A percentile compares a stretch with the other conserved stretches of the same genome.
Conservation (phyloP, 169 alveolate species). For the Plasmodium ovale region DNA sequence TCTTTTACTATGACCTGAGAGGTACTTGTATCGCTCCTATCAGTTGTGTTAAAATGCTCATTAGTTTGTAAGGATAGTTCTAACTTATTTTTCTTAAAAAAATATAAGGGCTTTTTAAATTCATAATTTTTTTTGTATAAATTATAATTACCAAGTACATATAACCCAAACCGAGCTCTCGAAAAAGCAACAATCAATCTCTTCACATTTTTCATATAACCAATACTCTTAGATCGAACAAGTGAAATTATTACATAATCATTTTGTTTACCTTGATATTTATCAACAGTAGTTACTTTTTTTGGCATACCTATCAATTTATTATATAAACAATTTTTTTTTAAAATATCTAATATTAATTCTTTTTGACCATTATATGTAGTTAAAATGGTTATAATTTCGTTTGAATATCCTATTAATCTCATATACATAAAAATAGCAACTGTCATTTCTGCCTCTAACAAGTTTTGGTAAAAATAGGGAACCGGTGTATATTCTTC, state of each 20-base stretch:
- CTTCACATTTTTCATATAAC: constrained; percentile 93
- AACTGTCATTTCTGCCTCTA: constrained; percentile 94
- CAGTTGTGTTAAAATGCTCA: constrained; percentile 35
- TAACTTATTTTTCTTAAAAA: constrained; percentile 57
- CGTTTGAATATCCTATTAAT: constrained; percentile 89
- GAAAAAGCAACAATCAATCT: constrained; percentile 95
- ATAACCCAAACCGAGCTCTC: constrained; percentile 94
- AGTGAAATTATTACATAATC: constrained; percentile 92
- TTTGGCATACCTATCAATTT: constrained; percentile 86
- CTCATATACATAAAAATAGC: constrained; percentile 95
- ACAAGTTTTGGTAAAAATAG: constrained; percentile 92
- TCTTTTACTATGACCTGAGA: constrained; percentile 42
- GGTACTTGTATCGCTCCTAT: constrained; percentile 11
- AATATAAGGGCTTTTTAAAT: constrained; percentile 71
- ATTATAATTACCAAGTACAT: constrained; percentile 86
- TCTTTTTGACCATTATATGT: constrained; percentile 96
- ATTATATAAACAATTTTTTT: constrained; percentile 87
- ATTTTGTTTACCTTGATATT: constrained; percentile 93
- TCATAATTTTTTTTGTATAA: constrained; percentile 74
- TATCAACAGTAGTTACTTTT: constrained; percentile 90
- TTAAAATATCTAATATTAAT: constrained; percentile 88
- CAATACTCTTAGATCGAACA: constrained; percentile 91
- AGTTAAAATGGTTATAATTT: constrained; percentile 89
- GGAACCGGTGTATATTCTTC: constrained; percentile 92
- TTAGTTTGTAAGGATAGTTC: constrained; percentile 49